Evolutionary conservation across 345 rosid genomes (phyloP).

Genomic region (Brassica nigra): DNA sequence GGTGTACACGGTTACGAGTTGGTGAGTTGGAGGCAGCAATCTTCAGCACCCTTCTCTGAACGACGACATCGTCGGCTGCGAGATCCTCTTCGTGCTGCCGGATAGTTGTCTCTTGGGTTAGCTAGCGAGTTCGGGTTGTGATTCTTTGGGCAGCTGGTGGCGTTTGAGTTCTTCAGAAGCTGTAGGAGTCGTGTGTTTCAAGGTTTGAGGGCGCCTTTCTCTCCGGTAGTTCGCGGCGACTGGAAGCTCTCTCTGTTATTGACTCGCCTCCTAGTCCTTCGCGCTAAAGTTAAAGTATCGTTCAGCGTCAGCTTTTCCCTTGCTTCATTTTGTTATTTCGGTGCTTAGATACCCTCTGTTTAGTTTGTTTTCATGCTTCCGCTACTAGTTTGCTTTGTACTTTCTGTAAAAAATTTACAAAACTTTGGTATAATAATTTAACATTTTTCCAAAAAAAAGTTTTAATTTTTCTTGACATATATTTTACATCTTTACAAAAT

Average conservation of each 20-base stretch:
- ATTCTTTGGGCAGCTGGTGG: neutral
- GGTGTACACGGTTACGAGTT: too few relatives aligned
- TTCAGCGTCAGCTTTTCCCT: neutral
- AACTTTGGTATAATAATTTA: neutral
- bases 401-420: too few relatives aligned
- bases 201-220: neutral
- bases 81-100: neutral
- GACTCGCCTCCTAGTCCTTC: neutral
- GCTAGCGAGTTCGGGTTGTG: neutral
- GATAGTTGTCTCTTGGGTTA: neutral
- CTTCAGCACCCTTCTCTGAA: neutral
- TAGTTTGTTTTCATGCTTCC: too few relatives aligned
- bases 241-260: neutral
- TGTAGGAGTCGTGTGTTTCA: neutral
- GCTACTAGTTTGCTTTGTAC: neutral
- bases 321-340: neutral
- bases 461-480: too few relatives aligned
- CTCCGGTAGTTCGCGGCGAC: neutral
- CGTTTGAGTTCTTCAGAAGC: neutral
- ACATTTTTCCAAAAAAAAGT: neutral
- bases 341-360: neutral
- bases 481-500: too few relatives aligned
- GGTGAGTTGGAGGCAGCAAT: neutral
- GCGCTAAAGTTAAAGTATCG: neutral
- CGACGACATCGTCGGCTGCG: neutral